Evolutionary conservation across 371 early-diverging fungal genomes (phyloP), one percentile per base, ranked within the genome.

Genomic region (Mortierella sp.): DNA sequence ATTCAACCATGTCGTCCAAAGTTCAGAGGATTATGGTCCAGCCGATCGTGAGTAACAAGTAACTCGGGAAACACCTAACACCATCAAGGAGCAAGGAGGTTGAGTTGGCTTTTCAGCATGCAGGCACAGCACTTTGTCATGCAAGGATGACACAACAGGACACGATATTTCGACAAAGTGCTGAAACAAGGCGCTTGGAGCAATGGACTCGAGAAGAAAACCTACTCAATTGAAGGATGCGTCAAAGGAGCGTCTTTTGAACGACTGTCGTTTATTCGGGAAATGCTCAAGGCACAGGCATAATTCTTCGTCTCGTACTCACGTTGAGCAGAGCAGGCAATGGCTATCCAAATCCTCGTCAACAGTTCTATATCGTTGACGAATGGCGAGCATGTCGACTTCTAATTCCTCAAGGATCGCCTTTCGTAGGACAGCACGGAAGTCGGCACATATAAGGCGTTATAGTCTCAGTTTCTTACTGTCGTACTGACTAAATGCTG

Each of bases 11-110:
- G 95, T 92, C 96, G 77, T 92, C 94, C 70, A 96, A 96, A 90
- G 97, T 97, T 55, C 97, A 97, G 87, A 97, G 96, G 92, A 94
- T 97, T 91, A 97, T 98, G 97, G 97, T 98, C 81, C 97, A 97
- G 91, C 98, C 98, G 92, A 98, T 98, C 92, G 95, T 95, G 92
- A 89, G 93, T 90, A 31, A 26, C n/a, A 52, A n/a, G 5, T 24
- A n/a, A 14, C n/a, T 48, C 26, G 47, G 45, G 16, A 50, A 14
- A 24, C 11, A 50, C 70, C 38, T 55, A 72, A 38, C 68, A 38
- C 21, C 42, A 24, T 19, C 63, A 63, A 34, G 42, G 42, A 38
- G 6, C 19, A 63, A 28, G 68, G 42, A 65, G 24, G 1, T 4
- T 0, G 10, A 65, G 9, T 1, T 14, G 1, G 10, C 44, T 21